phyloP scores from a whole-genome alignment of 2,329 filamentous ascomycete genomes.

The Colletotrichum spaethianum region DNA sequence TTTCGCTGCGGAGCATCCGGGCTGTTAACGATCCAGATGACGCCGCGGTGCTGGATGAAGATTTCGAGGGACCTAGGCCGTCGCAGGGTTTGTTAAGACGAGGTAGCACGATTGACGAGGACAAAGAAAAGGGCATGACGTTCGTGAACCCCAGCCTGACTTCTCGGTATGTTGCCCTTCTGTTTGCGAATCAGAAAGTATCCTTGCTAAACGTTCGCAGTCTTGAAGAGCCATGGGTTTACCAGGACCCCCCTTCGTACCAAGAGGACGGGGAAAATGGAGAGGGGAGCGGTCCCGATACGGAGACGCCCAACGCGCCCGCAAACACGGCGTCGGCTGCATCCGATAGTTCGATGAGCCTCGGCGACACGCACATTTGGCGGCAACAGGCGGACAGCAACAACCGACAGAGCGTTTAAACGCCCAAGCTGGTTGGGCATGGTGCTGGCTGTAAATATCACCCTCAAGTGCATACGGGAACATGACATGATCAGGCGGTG shows the following conservation, averaged over 20 bases:
- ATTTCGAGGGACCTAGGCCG: slow-evolving; percentile 52
- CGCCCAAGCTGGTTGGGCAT: background rate
- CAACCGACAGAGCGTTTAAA: background rate
- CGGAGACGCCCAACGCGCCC: slow-evolving; percentile 21
- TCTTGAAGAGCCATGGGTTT: slow-evolving; percentile 80
- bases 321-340: slow-evolving; percentile 49
- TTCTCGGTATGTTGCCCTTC: slow-evolving; percentile 65
- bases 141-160: slow-evolving; percentile 86
- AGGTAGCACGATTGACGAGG: slow-evolving; percentile 79
- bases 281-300: slow-evolving; percentile 18
- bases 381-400: slow-evolving; percentile 48
- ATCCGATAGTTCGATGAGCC: slow-evolving; percentile 60
- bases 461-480: slow-evolving; percentile 24
- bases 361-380: slow-evolving; percentile 67
- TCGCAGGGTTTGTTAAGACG: slow-evolving; percentile 61
- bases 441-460: slow-evolving; percentile 27
- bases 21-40: slow-evolving; percentile 60
- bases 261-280: slow-evolving; percentile 25
- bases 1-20: slow-evolving; percentile 89
- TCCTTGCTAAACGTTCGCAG: slow-evolving; percentile 53
- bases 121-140: slow-evolving; percentile 75
- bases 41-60: slow-evolving; percentile 54
- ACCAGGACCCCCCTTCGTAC: slow-evolving; percentile 66
- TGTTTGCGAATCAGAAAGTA: background rate
- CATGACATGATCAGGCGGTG: background rate